Base-by-base conservation (phyloP, 345 rosid species). In the Geranium rotundifolium region DNA sequence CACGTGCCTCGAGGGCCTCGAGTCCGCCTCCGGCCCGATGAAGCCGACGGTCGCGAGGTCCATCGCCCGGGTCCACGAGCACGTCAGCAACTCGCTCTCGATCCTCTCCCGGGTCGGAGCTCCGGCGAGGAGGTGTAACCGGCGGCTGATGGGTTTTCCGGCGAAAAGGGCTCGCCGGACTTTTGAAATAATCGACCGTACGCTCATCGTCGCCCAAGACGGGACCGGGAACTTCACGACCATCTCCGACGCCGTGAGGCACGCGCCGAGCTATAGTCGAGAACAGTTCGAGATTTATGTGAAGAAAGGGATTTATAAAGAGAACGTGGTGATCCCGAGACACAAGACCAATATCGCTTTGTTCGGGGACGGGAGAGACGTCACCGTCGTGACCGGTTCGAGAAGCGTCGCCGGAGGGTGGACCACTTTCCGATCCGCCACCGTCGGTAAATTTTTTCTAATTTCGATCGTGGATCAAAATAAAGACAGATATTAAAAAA, bases 361-460 rank as follows among this genome's bases (percentile, higher is more conserved):
- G 69, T 70, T 84, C 4, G 98, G 98, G 57, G 91, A 81, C 67
- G 98, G 96, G 13, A 73, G 69, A 50, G 84, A 80, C 63, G 75
- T 71, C 65, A 87, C 98, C 7, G 65, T 81, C 55, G 74, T 91
- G 27, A 77, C 85, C 31, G 95, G 92, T 0, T 80, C 69, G 59
- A 71, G 95, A 69, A 91, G 88, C 59, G 79, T 85, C 0, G 86
- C 5, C 5, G 96, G 85, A 72, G 88, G 91, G 19, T 84, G 96
- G 95, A 91, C 98, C 67, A 89, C 96, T 67, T 91, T 89, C 83
- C n/a, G n/a, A n/a, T n/a, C n/a, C n/a, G n/a, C n/a, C n/a, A n/a
- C n/a, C n/a, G n/a, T n/a, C n/a, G n/a, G n/a, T n/a, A n/a, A n/a
- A n/a, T n/a, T n/a, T n/a, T n/a, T n/a, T n/a, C n/a, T n/a, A n/a